Conservation (phyloP, 306 rosid species). For the Acacia confusa region DNA sequence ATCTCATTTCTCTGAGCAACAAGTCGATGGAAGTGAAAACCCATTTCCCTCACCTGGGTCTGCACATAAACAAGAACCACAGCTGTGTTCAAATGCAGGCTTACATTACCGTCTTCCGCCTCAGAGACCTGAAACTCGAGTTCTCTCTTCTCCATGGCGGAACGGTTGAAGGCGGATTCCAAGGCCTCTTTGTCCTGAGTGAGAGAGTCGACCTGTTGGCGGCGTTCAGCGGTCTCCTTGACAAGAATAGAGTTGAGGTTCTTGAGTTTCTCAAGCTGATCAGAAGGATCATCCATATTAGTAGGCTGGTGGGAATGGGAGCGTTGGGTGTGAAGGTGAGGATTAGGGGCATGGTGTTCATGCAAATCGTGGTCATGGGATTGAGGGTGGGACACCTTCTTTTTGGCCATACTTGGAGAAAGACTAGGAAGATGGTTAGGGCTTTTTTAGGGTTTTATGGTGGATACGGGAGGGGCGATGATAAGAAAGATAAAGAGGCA, state of each 20-base stretch:
- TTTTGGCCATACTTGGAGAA: constrained; percentile 56
- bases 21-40: constrained; percentile 16
- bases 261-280: constrained; percentile 63
- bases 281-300: constrained; percentile 37
- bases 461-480: not conserved
- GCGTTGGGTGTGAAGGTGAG: not conserved
- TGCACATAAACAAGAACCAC: constrained; percentile 40
- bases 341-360: constrained; percentile 23
- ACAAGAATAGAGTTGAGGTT: constrained; percentile 63
- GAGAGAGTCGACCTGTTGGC: constrained; percentile 53
- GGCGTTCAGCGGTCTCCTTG: constrained; percentile 51
- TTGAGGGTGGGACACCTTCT: constrained; percentile 47
- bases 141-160: constrained; percentile 33
- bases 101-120: constrained; percentile 22
- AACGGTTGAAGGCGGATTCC: constrained; percentile 34
- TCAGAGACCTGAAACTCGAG: constrained; percentile 32
- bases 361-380: constrained; percentile 30
- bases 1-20: constrained; percentile 40
- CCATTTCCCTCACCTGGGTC: constrained; percentile 45
- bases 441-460: constrained; percentile 39
- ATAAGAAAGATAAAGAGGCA: not conserved
- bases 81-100: constrained; percentile 44
- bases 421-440: constrained; percentile 39
- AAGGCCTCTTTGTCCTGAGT: constrained; percentile 33
- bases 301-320: constrained; percentile 9